Evolutionary conservation across 345 rosid genomes (phyloP).

Genomic region (Lepidium africanum): DNA sequence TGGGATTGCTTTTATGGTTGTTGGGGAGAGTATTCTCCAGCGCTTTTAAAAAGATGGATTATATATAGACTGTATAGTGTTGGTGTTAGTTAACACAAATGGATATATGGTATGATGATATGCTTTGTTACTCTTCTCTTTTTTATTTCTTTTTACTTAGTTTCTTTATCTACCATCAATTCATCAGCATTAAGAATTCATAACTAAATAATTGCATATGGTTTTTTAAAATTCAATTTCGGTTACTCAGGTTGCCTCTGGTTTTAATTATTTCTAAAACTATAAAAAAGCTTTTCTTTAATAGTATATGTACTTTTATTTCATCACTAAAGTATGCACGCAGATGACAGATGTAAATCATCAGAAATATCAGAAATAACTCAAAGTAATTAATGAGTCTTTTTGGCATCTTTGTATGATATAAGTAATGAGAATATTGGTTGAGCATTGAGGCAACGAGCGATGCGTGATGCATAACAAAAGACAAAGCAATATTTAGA

Average conservation of each 20-base stretch:
- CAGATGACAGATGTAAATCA: neutral
- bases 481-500: neutral
- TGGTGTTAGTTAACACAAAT: slow-evolving; percentile 11
- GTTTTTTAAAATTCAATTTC: neutral
- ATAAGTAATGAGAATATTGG: slow-evolving; percentile 4
- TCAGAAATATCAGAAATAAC: neutral
- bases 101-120: slow-evolving; percentile 12
- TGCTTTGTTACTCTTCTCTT: slow-evolving; percentile 18
- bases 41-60: slow-evolving; percentile 8
- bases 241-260: neutral
- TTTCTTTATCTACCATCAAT: neutral
- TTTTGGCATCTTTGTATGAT: neutral
- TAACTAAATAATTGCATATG: neutral
- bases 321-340: neutral
- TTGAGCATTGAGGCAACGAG: slow-evolving; percentile 3
- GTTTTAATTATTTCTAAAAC: no score
- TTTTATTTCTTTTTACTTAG: neutral
- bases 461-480: slow-evolving; percentile 16
- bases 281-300: no score
- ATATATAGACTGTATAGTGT: slow-evolving; percentile 23
- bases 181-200: neutral
- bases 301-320: no score
- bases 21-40: slow-evolving; percentile 6
- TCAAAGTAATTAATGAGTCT: neutral
- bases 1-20: slow-evolving; percentile 8